Percentiles rank a stretch among this genome's conserved stretches.
Evolutionary conservation across 2,329 filamentous ascomycete genomes (phyloP).

Genomic region (Xylariaceae sp.): DNA sequence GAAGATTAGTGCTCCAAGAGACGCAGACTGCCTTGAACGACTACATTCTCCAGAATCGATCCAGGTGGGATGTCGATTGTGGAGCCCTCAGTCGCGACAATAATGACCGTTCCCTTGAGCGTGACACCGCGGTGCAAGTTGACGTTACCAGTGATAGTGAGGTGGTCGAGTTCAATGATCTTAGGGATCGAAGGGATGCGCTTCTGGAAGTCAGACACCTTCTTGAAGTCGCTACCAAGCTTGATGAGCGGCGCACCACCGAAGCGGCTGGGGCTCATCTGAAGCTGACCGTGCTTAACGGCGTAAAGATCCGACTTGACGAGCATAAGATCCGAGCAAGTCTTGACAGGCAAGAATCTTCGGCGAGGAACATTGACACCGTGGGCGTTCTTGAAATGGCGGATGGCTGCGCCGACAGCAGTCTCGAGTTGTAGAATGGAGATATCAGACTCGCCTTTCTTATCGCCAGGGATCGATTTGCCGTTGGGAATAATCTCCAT

Average conservation of each 20-base stretch:
- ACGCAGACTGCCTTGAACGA: slow-evolving; percentile 92
- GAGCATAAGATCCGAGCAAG: slow-evolving; percentile 97
- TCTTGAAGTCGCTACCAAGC: slow-evolving; percentile 99
- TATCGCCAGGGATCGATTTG: slow-evolving; percentile 97
- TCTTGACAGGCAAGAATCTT: slow-evolving; percentile 99
- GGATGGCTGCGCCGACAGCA: slow-evolving; percentile 95
- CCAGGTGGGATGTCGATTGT: slow-evolving; percentile 97
- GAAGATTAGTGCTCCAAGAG: slow-evolving; percentile 58
- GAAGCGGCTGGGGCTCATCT: slow-evolving; percentile 95
- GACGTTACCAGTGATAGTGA: slow-evolving; percentile 96
- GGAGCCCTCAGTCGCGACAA: slow-evolving; percentile 94
- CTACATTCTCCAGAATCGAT: slow-evolving; percentile 96
- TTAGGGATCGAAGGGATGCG: slow-evolving; percentile 83
- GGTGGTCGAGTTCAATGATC: slow-evolving; percentile 87
- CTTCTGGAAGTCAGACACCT: slow-evolving; percentile 95
- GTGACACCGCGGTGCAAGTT: slow-evolving; percentile 95
- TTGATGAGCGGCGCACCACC: slow-evolving; percentile 97
- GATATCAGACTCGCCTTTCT: slow-evolving; percentile 98
- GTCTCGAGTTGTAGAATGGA: slow-evolving; percentile 98
- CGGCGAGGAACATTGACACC: slow-evolving; percentile 97
- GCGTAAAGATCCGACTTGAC: slow-evolving; percentile 99
- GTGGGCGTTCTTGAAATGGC: slow-evolving; percentile 97
- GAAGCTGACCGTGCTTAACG: slow-evolving; percentile 94
- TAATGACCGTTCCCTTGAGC: slow-evolving; percentile 97
- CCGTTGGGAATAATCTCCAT: slow-evolving; percentile 99